A percentile compares a stretch with the other conserved stretches of the same genome.
Evolutionary conservation across 2,329 filamentous ascomycete genomes (phyloP).

Genomic region (Aspergillus viridinutans): DNA sequence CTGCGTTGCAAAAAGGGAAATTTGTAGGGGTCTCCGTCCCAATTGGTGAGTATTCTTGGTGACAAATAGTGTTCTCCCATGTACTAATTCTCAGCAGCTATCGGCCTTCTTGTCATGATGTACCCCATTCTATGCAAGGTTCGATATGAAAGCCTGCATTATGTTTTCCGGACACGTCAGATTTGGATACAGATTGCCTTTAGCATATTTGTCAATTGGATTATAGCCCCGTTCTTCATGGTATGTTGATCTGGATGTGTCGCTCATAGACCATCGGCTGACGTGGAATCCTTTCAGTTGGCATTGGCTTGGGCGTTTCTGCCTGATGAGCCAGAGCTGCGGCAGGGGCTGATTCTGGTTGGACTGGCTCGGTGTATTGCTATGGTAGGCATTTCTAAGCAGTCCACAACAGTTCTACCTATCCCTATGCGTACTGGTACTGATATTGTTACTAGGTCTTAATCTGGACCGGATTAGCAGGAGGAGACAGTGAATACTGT

Average conservation of each 20-base stretch:
- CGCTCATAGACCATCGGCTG: neutral
- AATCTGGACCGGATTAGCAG: slow-evolving; percentile 74
- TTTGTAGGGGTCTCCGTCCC: slow-evolving; percentile 69
- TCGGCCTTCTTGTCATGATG: slow-evolving; percentile 89
- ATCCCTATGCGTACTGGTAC: neutral
- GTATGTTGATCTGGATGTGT: slow-evolving; percentile 36
- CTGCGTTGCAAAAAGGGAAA: slow-evolving; percentile 62
- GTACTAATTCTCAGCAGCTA: slow-evolving; percentile 47
- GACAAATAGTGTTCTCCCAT: neutral
- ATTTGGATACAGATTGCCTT: slow-evolving; percentile 79
- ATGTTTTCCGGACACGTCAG: slow-evolving; percentile 55
- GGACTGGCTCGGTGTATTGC: slow-evolving; percentile 81
- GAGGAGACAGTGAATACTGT: slow-evolving; percentile 75
- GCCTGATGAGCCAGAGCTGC: slow-evolving; percentile 45
- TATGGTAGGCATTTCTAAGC: slow-evolving; percentile 56
- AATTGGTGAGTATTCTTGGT: slow-evolving; percentile 49
- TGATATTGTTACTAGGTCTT: slow-evolving; percentile 42
- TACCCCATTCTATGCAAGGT: slow-evolving; percentile 90
- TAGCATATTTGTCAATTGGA: slow-evolving; percentile 76
- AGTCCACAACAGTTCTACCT: neutral
- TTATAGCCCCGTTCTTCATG: slow-evolving; percentile 80
- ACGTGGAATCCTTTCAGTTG: slow-evolving; percentile 35
- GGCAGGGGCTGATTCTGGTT: slow-evolving; percentile 70
- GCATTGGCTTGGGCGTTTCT: slow-evolving; percentile 48
- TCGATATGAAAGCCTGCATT: slow-evolving; percentile 69